Evolutionary conservation across 495 filamentous ascomycete genomes (phyloP), one percentile per base, ranked within the genome.

Genomic region (Eremomyces bilateralis): DNA sequence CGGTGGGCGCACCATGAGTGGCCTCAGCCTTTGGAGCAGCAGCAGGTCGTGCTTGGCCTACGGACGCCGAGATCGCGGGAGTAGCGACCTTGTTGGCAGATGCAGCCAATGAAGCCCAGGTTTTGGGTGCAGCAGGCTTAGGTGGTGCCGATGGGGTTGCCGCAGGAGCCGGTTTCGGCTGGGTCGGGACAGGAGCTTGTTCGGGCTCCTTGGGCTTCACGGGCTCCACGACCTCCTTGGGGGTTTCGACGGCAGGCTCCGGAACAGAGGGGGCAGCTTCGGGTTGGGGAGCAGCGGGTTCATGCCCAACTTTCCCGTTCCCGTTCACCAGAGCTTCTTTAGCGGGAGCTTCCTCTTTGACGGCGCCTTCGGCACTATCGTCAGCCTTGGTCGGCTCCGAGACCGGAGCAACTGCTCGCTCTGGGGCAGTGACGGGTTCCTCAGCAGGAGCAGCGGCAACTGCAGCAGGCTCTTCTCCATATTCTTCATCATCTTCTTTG

Each of bases 81-180:
- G 53, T 55, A 27, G 51, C 39, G 22, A 56, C 53, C 36, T 50
- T 37, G 50, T 53, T 31, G 35, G 48, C 63, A 42, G 63, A 63
- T 8, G 71, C 75, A 40, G 67, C 66, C 6, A 88, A 70, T 56
- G 61, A 88, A 20, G 88, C 88, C 90, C 90, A 95, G 20, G 80
- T 92, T 69, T 84, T 82, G 20, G 72, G 72, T 46, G 62, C 68
- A 13, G 62, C 45, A 20, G 70, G 59, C 42, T 57, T 58, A 4
- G 58, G 50, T 32, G 63, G 42, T 10, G 48, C 40, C 1, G 37
- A 15, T 3, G 37, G 18, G 15, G 38, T 29, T 37, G 38, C 28
- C 25, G 60, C 47, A 19, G 46, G 47, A 15, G 49, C 21, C 13
- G 47, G 36, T 15, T 51, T 52, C 38, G 61, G 54, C 41, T 62